Evolutionary conservation across 805 yeast species (phyloP).

Genomic region (Ogataea parapolymorpha): DNA sequence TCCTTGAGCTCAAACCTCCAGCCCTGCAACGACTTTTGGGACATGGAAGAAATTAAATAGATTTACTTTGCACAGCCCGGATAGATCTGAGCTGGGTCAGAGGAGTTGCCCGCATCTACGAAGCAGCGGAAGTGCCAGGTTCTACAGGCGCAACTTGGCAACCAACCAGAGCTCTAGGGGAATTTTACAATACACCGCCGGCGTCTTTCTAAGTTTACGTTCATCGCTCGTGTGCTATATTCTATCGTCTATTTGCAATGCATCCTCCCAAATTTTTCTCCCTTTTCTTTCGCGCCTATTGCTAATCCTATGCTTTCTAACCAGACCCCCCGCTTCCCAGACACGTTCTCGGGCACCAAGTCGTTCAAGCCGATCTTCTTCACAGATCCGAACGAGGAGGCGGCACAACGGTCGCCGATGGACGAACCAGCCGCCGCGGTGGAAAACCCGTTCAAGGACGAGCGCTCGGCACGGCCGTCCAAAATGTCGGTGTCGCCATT

Average conservation of each 20-base stretch:
- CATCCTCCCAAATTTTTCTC: constrained; percentile 1
- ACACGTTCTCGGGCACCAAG: constrained; percentile 12
- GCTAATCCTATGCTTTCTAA: constrained; percentile 17
- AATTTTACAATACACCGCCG: too few relatives aligned
- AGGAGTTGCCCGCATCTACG: too few relatives aligned
- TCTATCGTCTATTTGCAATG: too few relatives aligned
- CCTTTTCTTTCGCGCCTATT: constrained; percentile 11
- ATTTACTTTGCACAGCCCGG: constrained; percentile 9
- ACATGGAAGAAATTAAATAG: constrained; percentile 9
- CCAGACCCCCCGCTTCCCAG: constrained; percentile 17
- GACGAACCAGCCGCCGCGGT: constrained; percentile 6
- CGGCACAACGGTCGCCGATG: constrained; percentile 9
- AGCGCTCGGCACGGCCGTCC: constrained; percentile 5
- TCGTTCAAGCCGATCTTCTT: constrained; percentile 19
- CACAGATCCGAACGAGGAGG: constrained; percentile 20
- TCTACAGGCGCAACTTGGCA: too few relatives aligned
- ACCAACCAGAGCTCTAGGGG: too few relatives aligned
- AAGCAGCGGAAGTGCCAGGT: too few relatives aligned
- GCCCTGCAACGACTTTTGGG: constrained; percentile 30
- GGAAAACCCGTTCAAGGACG: constrained; percentile 18
- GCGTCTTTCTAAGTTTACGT: too few relatives aligned
- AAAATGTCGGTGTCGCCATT: constrained; percentile 6
- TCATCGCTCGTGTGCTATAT: too few relatives aligned
- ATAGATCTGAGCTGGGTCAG: background rate
- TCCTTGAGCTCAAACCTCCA: constrained; percentile 33